Base-by-base conservation (phyloP, 768 basidiomycete genomes). In the Gloeophyllum trabeum region DNA sequence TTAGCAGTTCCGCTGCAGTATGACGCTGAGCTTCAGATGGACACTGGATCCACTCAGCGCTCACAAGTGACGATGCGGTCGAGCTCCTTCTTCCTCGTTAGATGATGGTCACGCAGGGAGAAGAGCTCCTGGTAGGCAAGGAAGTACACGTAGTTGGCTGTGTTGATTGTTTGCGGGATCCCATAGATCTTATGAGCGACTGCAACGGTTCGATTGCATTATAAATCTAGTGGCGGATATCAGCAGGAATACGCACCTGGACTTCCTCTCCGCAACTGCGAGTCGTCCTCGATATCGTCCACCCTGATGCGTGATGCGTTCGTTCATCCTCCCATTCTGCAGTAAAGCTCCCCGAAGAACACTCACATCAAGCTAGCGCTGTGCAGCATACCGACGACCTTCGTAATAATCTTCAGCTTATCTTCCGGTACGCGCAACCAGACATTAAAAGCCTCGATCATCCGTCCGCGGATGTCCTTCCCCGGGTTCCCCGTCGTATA, bases 131-230 rank as follows among this genome's bases (percentile, higher is more conserved):
- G 74, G 56, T 82, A 92, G 0, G 93, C 94, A 34, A 90, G 74
- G 54, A 98, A 99, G 56, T 94, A 97, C 22, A 92, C 90, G 49
- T 97, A 98, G 55, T 96, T 97, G 0, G 94, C 94, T 0, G 84
- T 80, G 57, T 99, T 99, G 64, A 99, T 92, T 0, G 94, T 96
- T 56, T 97, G 94, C 0, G 94, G 90, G 2, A 96, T 65, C 1
- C 94, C 94, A 52, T 94, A 99, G 50, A 99, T 94, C 65, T 88
- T 89, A 65, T 99, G 93, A 0, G 89, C 78, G 19, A 93, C 93
- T 81, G 47, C 1, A 44, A n/a, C 12, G 24, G n/a, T 32, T 35
- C 32, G 22, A 20, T 30, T 30, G 28, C 16, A 7, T 7, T 7
- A 30, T 30, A 7, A 36, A 16, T 25, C 3, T 14, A 34, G 24